Evolutionary conservation across 2,329 filamentous ascomycete genomes (phyloP).

Genomic region (Magnaporthiopsis rhizophila): DNA sequence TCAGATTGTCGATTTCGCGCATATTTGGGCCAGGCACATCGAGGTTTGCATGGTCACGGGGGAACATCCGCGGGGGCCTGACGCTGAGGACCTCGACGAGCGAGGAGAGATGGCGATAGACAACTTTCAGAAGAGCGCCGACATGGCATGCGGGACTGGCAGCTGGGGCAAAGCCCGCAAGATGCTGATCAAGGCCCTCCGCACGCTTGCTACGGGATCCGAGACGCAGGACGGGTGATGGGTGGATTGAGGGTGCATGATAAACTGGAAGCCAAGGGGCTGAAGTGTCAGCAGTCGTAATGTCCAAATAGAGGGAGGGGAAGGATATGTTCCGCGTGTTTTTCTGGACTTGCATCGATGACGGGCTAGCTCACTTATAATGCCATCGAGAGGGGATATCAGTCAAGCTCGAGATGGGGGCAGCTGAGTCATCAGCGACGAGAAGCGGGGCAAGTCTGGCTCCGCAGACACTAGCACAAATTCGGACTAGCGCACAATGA

Average conservation of each 20-base stretch:
- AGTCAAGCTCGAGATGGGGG: not conserved
- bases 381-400: not conserved
- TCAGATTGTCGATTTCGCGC: not conserved
- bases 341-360: too few relatives aligned
- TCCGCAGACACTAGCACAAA: not conserved
- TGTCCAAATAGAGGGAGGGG: not conserved
- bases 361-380: not conserved
- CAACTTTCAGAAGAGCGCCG: not conserved
- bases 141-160: not conserved
- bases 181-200: not conserved
- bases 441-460: not conserved
- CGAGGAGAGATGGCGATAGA: constrained; percentile 1
- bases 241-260: not conserved
- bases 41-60: not conserved
- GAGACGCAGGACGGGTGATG: not conserved
- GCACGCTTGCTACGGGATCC: not conserved
- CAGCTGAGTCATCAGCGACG: not conserved
- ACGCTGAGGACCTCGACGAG: constrained; percentile 1
- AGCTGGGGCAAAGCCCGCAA: not conserved
- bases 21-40: not conserved
- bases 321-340: not conserved
- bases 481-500: not conserved
- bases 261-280: not conserved
- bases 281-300: not conserved
- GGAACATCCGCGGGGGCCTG: not conserved